Conservation (phyloP, 257 asterid genomes). For the Solanum microdontum region DNA sequence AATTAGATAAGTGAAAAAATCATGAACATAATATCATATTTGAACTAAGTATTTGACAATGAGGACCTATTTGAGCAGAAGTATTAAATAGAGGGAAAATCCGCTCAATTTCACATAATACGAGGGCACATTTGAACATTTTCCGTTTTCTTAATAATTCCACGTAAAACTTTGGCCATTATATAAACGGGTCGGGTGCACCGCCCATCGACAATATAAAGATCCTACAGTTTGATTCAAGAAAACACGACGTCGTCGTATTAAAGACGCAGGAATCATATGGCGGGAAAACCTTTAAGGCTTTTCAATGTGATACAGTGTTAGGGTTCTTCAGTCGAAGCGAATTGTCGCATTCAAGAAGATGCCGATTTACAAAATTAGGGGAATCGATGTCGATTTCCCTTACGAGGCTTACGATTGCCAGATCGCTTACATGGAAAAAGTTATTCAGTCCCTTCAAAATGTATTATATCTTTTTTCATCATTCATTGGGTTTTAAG, state of each 20-base stretch:
- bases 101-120: background rate
- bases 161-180: background rate
- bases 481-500: background rate
- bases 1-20: too few species aligned
- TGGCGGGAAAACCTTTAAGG: conserved; percentile 11
- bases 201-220: background rate
- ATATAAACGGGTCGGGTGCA: background rate
- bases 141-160: background rate
- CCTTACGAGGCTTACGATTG: conserved; percentile 95
- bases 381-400: conserved; percentile 92
- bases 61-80: background rate
- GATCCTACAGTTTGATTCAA: background rate
- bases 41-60: background rate
- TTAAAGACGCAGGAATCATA: background rate
- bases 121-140: background rate
- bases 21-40: background rate
- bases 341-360: background rate
- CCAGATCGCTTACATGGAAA: conserved; percentile 93
- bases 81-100: background rate
- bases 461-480: background rate
- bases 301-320: background rate
- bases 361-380: conserved; percentile 74
- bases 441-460: conserved; percentile 87
- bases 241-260: background rate
- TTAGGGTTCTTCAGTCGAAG: conserved; percentile 9